Evolutionary conservation across 306 rosid genomes (phyloP).

Genomic region (Ziziphus jujuba): DNA sequence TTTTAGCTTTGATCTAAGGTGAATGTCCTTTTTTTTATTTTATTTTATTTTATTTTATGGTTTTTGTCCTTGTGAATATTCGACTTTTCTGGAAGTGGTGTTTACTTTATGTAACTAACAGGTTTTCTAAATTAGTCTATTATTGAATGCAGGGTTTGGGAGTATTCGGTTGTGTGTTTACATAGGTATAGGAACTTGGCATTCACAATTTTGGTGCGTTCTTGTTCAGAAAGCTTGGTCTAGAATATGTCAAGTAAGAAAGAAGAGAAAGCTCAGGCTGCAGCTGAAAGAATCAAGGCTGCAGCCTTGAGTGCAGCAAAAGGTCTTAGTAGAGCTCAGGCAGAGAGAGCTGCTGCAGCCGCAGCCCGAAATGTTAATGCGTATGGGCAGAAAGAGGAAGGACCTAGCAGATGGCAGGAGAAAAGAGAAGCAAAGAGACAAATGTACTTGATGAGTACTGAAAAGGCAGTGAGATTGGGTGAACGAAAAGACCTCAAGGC

Average conservation of each 20-base stretch:
- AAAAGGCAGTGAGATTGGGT: constrained; percentile 91
- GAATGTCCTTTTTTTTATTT: too few relatives aligned
- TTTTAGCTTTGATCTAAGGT: too few relatives aligned
- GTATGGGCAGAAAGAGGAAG: constrained; percentile 99
- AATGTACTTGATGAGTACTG: constrained; percentile 98
- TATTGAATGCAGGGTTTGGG: constrained; percentile 14
- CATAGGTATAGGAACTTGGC: background rate
- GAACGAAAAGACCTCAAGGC: constrained; percentile 79
- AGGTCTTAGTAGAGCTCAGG: constrained; percentile 98
- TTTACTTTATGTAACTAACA: too few relatives aligned
- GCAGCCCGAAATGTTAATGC: constrained; percentile 97
- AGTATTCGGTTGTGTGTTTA: background rate
- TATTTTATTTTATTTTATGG: too few relatives aligned
- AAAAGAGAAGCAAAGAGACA: constrained; percentile 98
- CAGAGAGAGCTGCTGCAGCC: constrained; percentile 91
- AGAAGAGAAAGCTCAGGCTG: constrained; percentile 94
- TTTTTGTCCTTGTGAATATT: too few relatives aligned
- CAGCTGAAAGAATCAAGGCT: constrained; percentile 95
- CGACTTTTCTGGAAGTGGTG: too few relatives aligned
- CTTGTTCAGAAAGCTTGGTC: constrained; percentile 8
- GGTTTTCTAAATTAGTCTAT: too few relatives aligned
- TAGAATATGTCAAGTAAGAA: constrained; percentile 86
- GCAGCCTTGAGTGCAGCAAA: constrained; percentile 91
- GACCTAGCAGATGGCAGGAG: constrained; percentile 99
- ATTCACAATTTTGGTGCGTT: background rate